phyloP scores from a whole-genome alignment of 2,329 filamentous ascomycete genomes.

The Aspergillus terreus region DNA sequence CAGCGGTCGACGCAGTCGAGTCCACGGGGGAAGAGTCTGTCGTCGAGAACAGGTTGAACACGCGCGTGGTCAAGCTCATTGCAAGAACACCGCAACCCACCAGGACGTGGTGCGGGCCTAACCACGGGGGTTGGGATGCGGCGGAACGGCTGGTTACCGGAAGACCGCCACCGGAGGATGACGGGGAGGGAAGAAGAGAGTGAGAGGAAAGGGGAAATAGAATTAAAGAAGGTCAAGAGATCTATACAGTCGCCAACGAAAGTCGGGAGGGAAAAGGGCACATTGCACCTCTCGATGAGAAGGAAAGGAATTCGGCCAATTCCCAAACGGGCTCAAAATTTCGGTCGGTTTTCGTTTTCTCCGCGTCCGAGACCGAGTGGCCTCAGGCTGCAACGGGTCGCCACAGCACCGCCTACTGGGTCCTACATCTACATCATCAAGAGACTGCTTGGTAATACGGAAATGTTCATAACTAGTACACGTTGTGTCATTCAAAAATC shows the following conservation, averaged over 20 bases:
- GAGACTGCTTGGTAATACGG: too few species aligned
- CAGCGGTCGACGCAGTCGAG: slow-evolving; percentile 21
- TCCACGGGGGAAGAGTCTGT: slow-evolving; percentile 29
- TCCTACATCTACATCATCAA: neutral
- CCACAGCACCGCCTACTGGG: neutral
- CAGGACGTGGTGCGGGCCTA: slow-evolving; percentile 29
- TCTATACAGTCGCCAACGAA: slow-evolving; percentile 10
- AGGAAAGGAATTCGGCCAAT: neutral
- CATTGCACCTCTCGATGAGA: slow-evolving; percentile 14
- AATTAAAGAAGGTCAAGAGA: neutral
- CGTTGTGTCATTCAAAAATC: neutral
- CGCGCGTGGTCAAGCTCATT: slow-evolving; percentile 57
- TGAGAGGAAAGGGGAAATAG: slow-evolving; percentile 5
- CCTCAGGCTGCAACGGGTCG: slow-evolving; percentile 21
- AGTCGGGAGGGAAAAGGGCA: slow-evolving; percentile 6
- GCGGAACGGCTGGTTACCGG: slow-evolving; percentile 12
- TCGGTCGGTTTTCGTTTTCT: slow-evolving; percentile 31
- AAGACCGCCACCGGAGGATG: slow-evolving; percentile 12
- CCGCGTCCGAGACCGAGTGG: slow-evolving; percentile 23
- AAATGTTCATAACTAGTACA: neutral
- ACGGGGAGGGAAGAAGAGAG: slow-evolving; percentile 9
- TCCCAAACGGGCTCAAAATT: slow-evolving; percentile 22
- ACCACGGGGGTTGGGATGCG: slow-evolving; percentile 25
- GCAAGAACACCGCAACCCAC: slow-evolving; percentile 36
- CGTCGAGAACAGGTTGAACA: slow-evolving; percentile 51